These are phyloP conservation scores for Solanum clarkiae DNA, from an alignment of 257 asterid species.

Conservation along the genomic window DNA sequence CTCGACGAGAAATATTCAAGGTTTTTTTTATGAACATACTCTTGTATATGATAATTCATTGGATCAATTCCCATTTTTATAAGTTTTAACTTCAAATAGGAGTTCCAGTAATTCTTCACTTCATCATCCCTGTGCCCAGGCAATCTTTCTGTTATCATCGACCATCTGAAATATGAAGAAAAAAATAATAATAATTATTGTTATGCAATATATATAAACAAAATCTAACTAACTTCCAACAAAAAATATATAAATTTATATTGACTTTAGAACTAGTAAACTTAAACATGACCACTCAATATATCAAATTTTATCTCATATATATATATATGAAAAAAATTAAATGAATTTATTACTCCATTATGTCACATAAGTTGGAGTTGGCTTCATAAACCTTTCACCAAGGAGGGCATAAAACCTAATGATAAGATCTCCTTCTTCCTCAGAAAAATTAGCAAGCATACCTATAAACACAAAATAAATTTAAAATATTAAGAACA, in stretches of 20 bases:
- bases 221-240: no score
- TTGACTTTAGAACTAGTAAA: neutral
- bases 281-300: neutral
- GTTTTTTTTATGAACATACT: neutral
- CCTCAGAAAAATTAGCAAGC: neutral
- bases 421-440: neutral
- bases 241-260: no score
- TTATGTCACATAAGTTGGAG: neutral
- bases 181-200: neutral
- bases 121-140: neutral
- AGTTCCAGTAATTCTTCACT: constrained; percentile 16
- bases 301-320: neutral
- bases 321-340: no score
- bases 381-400: neutral
- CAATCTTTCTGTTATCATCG: constrained; percentile 10
- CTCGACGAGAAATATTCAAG: neutral
- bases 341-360: neutral
- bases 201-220: no score
- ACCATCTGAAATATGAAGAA: constrained; percentile 1
- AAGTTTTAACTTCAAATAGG: constrained; percentile 5
- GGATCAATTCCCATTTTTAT: constrained; percentile 11
- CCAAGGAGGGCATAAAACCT: neutral
- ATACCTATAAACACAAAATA: neutral
- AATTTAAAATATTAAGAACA: neutral
- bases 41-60: neutral